phyloP scores from a whole-genome alignment of 805 yeast genomes.

The Dipodascus albidus region DNA sequence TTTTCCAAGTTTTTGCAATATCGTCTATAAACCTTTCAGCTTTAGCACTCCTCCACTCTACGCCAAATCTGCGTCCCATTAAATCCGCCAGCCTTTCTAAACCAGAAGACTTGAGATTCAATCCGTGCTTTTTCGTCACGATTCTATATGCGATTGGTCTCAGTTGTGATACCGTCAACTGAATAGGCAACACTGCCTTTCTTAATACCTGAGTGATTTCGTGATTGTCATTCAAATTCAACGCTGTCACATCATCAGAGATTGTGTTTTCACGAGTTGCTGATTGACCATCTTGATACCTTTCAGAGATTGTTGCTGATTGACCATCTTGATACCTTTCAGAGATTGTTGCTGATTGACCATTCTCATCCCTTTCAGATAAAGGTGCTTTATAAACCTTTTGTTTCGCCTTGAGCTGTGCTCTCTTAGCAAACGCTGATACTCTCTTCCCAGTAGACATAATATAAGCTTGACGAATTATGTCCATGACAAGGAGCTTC shows the following conservation, averaged over 20 bases:
- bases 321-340: too few relatives aligned
- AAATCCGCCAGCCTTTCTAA: constrained; percentile 59
- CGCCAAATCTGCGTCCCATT: constrained; percentile 68
- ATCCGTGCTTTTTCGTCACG: constrained; percentile 82
- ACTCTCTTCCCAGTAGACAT: not conserved
- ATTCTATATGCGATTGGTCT: constrained; percentile 89
- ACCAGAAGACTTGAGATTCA: constrained; percentile 82
- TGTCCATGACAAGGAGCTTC: too few relatives aligned
- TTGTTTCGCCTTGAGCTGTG: not conserved
- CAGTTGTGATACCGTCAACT: constrained; percentile 66
- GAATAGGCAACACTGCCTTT: constrained; percentile 51
- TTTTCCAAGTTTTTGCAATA: constrained; percentile 75
- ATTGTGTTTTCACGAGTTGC: not conserved
- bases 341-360: too few relatives aligned
- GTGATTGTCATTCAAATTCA: not conserved
- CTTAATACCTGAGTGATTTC: not conserved
- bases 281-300: too few relatives aligned
- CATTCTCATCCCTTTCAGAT: not conserved
- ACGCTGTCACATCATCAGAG: not conserved
- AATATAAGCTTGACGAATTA: too few relatives aligned
- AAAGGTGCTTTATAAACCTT: not conserved
- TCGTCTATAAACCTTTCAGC: constrained; percentile 61
- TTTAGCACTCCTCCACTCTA: constrained; percentile 67
- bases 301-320: too few relatives aligned
- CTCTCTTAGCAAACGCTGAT: not conserved